These are phyloP conservation scores for Mycena citricolor DNA, from an alignment of 1,284 basidiomycete species.

Conservation along the genomic window DNA sequence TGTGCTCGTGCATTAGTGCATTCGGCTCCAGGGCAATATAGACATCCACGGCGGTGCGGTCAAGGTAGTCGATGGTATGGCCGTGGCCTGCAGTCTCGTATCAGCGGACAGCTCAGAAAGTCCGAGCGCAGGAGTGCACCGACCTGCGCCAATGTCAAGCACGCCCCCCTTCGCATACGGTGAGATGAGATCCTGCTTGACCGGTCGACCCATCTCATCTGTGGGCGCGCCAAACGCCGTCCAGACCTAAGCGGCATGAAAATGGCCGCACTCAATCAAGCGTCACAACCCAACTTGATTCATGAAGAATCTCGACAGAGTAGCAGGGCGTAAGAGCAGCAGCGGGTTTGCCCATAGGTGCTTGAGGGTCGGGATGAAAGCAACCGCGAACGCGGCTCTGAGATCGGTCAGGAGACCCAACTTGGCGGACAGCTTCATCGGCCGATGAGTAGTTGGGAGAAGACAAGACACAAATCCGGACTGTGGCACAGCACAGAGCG, in stretches of 20 bases:
- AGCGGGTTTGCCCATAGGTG: constrained; percentile 42
- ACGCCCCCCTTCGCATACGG: constrained; percentile 59
- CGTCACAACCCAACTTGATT: constrained; percentile 17
- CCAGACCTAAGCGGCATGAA: constrained; percentile 47
- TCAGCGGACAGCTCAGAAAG: neutral
- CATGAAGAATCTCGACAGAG: constrained; percentile 59
- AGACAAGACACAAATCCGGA: no score
- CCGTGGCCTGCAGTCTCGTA: constrained; percentile 48
- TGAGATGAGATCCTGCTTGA: constrained; percentile 52
- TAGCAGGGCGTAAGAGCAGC: constrained; percentile 45
- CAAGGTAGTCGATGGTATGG: constrained; percentile 59
- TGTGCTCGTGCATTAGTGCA: constrained; percentile 53
- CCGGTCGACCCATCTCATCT: constrained; percentile 42
- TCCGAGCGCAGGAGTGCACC: constrained; percentile 13
- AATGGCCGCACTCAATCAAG: no score
- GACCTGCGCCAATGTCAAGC: constrained; percentile 71
- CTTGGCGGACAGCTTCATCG: constrained; percentile 46
- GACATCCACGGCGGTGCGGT: constrained; percentile 50
- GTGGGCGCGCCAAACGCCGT: constrained; percentile 45
- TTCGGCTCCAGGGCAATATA: constrained; percentile 75
- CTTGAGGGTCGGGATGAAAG: constrained; percentile 49
- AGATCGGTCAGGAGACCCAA: constrained; percentile 45
- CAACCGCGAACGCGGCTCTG: constrained; percentile 36
- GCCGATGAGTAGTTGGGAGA: no score
- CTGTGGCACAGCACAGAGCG: no score